Conservation (phyloP, 2,329 filamentous ascomycete genomes). For the Amauroascus verrucosus region DNA sequence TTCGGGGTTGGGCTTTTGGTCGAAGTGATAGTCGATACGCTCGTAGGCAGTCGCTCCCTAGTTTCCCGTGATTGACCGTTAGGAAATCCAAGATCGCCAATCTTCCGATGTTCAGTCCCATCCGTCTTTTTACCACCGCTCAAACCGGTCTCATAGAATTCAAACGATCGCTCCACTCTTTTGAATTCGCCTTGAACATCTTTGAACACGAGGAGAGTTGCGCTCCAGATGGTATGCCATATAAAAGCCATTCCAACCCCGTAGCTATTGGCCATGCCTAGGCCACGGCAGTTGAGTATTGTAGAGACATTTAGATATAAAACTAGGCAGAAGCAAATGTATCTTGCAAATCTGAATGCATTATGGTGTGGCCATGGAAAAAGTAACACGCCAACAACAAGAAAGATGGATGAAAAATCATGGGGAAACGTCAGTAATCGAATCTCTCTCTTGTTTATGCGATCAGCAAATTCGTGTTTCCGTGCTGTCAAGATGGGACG, state of each 20-base stretch:
- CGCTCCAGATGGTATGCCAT: constrained; percentile 47
- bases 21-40: background rate
- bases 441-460: constrained; percentile 23
- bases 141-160: constrained; percentile 12
- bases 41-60: background rate
- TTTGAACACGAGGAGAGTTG: constrained; percentile 44
- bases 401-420: constrained; percentile 22
- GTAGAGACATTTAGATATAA: constrained; percentile 35
- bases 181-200: constrained; percentile 47
- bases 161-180: constrained; percentile 41
- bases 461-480: constrained; percentile 19
- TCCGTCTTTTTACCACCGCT: background rate
- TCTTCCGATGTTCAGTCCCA: background rate
- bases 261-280: constrained; percentile 44
- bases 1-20: constrained; percentile 25
- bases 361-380: constrained; percentile 37
- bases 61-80: too few species aligned
- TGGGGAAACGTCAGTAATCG: constrained; percentile 31
- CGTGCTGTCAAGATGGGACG: constrained; percentile 22
- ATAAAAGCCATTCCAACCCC: constrained; percentile 45
- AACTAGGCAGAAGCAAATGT: constrained; percentile 37
- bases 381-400: constrained; percentile 42
- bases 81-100: background rate
- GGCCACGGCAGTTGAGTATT: constrained; percentile 33
- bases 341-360: constrained; percentile 31